Evolutionary conservation across 768 basidiomycete species (phyloP).

Genomic region (Psilocybe tampanensis): DNA sequence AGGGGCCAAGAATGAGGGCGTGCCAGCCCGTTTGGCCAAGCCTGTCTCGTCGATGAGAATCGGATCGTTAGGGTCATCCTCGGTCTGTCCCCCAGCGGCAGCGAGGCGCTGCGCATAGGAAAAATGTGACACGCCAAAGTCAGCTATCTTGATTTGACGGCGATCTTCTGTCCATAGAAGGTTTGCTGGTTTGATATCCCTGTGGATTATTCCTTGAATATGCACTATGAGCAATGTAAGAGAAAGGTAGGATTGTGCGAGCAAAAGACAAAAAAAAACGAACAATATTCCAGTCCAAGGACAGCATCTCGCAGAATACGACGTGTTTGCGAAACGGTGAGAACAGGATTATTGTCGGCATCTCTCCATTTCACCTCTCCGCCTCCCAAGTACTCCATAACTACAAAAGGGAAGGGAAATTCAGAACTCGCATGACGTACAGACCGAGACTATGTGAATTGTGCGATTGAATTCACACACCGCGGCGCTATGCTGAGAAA

Average conservation of each 20-base stretch:
- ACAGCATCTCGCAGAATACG: conserved; percentile 92
- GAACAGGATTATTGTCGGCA: conserved; percentile 63
- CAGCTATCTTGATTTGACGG: conserved; percentile 92
- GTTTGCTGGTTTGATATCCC: conserved; percentile 99
- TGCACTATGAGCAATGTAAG: conserved; percentile 64
- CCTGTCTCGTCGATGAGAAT: conserved; percentile 84
- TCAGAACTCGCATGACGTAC: conserved; percentile 2
- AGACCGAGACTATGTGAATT: neutral
- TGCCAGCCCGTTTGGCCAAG: conserved; percentile 89
- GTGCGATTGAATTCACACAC: neutral
- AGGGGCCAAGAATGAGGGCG: conserved; percentile 95
- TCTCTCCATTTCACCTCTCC: conserved; percentile 94
- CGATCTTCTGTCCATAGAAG: conserved; percentile 89
- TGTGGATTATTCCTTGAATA: conserved; percentile 97
- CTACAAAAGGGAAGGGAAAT: conserved; percentile 42
- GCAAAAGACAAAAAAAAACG: conserved; percentile 35
- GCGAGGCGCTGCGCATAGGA: conserved; percentile 85
- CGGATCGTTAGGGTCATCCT: conserved; percentile 52
- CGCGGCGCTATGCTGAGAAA: neutral
- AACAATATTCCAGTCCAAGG: conserved; percentile 93
- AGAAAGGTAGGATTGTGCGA: conserved; percentile 7
- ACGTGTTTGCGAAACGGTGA: conserved; percentile 81
- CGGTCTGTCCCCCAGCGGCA: conserved; percentile 52
- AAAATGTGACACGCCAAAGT: conserved; percentile 98
- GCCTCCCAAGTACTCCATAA: conserved; percentile 95